Base-by-base conservation (phyloP, 2,329 filamentous ascomycete genomes). In the Penicillium glabrum region DNA sequence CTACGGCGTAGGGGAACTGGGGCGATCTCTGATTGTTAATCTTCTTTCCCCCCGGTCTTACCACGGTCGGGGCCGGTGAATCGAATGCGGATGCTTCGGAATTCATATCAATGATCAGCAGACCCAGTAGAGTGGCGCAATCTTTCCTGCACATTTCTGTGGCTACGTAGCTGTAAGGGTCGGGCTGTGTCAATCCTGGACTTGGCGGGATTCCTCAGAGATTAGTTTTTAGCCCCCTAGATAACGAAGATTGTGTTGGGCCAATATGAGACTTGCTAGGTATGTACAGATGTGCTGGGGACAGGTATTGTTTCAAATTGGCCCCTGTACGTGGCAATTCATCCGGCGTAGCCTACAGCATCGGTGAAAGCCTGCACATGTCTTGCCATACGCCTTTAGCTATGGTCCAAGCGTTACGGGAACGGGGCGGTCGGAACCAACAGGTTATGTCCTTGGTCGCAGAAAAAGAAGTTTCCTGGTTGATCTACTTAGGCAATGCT, bases 201-300 rank as follows among this genome's bases (percentile, higher is more conserved):
- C 50, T 59, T 57, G 57, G 57, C 50, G 35, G 50, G 35, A 59
- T 53, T 59, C 50, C 31, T 37, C 39, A 41, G 21, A 33, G 51
- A 60, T 58, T 56, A 46, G 56, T 53, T 33, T 37, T 14, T 23
- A 10, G 9, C 26, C 44, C 51, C 51, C 51, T 53, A 29, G 44
- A 53, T 53, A 53, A 46, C 44, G n/a, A 31, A 27, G 16, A 35
- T 44, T 31, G 19, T 16, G 14, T 46, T 46, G n/a, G 23, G 23
- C 16, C 31, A n/a, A 41, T 16, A n/a, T 19, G 24, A 50, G 16
- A 11, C 16, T 9, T 19, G 19, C 35, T 39, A 11, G 35, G n/a
- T 19, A 39, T 33, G 13, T 14, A 33, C 11, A 31, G 29, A 31
- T 31, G 29, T 31, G 29, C 29, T 33, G 19, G 8, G 35, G 26